phyloP scores from a whole-genome alignment of 2,329 filamentous ascomycete species.

The Mariannaea elegans region DNA sequence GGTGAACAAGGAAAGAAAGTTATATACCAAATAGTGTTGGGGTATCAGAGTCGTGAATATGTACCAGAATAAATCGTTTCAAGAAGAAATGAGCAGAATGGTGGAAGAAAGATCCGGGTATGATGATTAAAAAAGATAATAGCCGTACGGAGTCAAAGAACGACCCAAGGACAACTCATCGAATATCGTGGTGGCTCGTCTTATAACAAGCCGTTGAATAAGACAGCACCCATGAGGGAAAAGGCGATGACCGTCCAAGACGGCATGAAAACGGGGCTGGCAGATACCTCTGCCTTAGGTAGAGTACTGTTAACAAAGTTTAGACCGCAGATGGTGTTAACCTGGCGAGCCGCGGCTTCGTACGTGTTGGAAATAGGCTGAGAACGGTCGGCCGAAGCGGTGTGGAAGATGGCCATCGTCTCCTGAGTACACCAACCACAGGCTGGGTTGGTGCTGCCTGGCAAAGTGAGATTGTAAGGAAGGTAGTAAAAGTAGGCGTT shows the following conservation, averaged over 20 bases:
- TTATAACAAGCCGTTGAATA: conserved; percentile 34
- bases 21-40: conserved; percentile 20
- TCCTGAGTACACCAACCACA: conserved; percentile 81
- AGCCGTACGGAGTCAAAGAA: neutral
- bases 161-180: neutral
- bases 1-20: conserved; percentile 4
- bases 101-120: conserved; percentile 20
- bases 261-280: conserved; percentile 22
- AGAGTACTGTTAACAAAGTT: conserved; percentile 67
- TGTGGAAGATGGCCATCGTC: conserved; percentile 83
- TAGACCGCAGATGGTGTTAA: conserved; percentile 73
- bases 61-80: conserved; percentile 29
- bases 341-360: conserved; percentile 71
- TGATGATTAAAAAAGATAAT: conserved; percentile 30
- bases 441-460: conserved; percentile 71
- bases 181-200: neutral
- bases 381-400: conserved; percentile 70
- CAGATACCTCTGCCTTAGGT: conserved; percentile 45
- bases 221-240: conserved; percentile 25
- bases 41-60: conserved; percentile 42
- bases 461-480: conserved; percentile 78
- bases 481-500: conserved; percentile 88
- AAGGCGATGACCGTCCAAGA: conserved; percentile 29
- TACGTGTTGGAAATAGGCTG: conserved; percentile 78
- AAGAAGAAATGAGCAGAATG: conserved; percentile 22